These are phyloP conservation scores for Penicillium ucsense DNA, from an alignment of 495 filamentous ascomycete genomes.

Conservation along the genomic window DNA sequence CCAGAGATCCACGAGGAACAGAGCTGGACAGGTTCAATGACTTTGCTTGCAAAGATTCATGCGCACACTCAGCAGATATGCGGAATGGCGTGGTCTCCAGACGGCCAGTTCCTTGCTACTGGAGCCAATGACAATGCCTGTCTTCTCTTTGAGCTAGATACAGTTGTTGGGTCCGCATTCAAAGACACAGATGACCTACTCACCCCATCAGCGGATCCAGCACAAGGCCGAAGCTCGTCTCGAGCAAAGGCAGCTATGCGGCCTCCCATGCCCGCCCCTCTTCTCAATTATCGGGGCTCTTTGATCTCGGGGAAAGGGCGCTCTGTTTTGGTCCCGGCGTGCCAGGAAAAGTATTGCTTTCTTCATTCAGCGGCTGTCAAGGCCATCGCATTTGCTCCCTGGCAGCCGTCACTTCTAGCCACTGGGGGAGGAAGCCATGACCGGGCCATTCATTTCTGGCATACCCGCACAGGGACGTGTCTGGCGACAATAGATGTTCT, in stretches of 20 bases:
- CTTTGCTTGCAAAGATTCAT: conserved; percentile 61
- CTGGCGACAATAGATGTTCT: conserved; percentile 87
- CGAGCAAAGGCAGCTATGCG: conserved; percentile 1
- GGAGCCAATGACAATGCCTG: conserved; percentile 91
- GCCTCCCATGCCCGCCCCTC: conserved; percentile 10
- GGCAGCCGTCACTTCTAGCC: conserved; percentile 79
- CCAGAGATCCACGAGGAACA: conserved; percentile 39
- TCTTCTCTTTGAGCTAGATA: conserved; percentile 64
- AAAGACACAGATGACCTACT: background rate
- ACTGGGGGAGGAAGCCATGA: conserved; percentile 92
- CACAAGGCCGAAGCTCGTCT: too few species aligned
- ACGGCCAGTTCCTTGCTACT: conserved; percentile 69
- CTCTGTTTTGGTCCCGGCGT: conserved; percentile 26
- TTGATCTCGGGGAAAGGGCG: conserved; percentile 21
- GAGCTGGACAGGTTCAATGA: conserved; percentile 71
- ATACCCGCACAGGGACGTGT: conserved; percentile 73
- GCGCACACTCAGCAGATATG: conserved; percentile 88
- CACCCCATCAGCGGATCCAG: background rate
- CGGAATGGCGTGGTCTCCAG: conserved; percentile 77
- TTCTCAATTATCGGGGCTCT: conserved; percentile 20
- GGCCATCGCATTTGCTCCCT: conserved; percentile 94
- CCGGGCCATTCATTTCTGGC: conserved; percentile 91
- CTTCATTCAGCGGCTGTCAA: conserved; percentile 83
- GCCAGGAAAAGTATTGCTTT: conserved; percentile 63
- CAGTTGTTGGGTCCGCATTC: conserved; percentile 37